These are phyloP conservation scores for Carpinus fangiana DNA, from an alignment of 306 rosid genomes.

Conservation along the genomic window DNA sequence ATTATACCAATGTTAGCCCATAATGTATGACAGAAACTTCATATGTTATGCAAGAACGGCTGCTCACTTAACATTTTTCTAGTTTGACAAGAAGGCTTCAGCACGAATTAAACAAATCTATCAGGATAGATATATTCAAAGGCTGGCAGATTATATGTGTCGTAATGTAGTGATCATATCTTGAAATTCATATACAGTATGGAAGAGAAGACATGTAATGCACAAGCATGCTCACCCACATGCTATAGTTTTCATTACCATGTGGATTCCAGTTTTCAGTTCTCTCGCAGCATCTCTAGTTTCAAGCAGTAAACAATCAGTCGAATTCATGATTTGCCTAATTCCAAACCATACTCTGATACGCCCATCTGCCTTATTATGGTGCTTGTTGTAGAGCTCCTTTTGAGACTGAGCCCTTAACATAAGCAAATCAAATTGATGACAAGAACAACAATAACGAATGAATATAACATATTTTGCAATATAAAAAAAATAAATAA, in stretches of 20 bases:
- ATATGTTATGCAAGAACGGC: conserved; percentile 4
- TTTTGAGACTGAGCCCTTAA: conserved; percentile 56
- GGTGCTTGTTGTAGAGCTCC: conserved; percentile 63
- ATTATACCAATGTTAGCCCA: not conserved
- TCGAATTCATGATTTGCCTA: conserved; percentile 81
- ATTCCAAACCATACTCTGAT: conserved; percentile 86
- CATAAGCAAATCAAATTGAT: not conserved
- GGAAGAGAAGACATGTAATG: not conserved
- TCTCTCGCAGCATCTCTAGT: conserved; percentile 67
- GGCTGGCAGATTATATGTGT: not conserved
- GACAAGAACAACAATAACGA: not conserved
- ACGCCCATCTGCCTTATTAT: conserved; percentile 77
- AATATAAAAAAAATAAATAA: not conserved
- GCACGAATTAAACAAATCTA: not conserved
- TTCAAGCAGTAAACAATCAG: conserved; percentile 61
- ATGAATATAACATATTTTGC: not conserved
- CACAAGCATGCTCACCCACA: not conserved
- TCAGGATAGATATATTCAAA: not conserved
- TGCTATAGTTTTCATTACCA: conserved; percentile 35
- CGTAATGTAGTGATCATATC: not conserved
- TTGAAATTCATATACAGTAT: not conserved
- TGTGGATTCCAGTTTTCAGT: conserved; percentile 84
- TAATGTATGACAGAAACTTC: not conserved
- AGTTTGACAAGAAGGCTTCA: not conserved
- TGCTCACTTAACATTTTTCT: not conserved